Base-by-base conservation (phyloP, 2,329 filamentous ascomycete species). In the Tolypocladium capitatum region DNA sequence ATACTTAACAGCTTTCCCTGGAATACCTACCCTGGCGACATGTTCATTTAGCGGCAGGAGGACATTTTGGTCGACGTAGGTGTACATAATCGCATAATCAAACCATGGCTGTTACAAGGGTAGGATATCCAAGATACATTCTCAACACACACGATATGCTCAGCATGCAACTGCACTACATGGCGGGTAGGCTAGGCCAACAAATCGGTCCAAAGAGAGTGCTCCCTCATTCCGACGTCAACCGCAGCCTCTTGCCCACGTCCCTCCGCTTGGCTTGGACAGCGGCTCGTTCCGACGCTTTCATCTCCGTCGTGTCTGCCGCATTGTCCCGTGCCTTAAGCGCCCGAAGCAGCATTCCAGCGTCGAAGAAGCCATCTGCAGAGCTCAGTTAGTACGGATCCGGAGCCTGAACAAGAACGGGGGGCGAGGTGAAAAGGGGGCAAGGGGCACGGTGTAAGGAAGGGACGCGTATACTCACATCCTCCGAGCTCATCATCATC, bases 361-460 rank as follows among this genome's bases (percentile, higher is more conserved):
- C 89, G 63, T 97, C 91, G 68, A 97, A 97, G 73, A 97, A 96
- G 31, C 91, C 91, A 72, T 96, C 90, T 95, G 61, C n/a, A 52
- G 45, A 48, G 44, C 46, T 10, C 54, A 35, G 50, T 64, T 57
- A 64, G 67, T 16, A 13, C 24, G 28, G 24, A 42, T 42, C 16
- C 9, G 16, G 24, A 30, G 16, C n/a, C 28, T 30, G 9, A 27
- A 24, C 36, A 27, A 21, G 9, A 28, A 18, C 8, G 13, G 5
- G 21, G 24, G 9, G 16, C 24, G 18, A 41, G 38, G 8, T 10
- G 6, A n/a, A 27, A 41, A 11, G 8, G 16, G 16, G 16, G 14
- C 13, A 16, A 18, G 2, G 14, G 16, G 9, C 5, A 16, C 21
- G 21, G 14, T n/a, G 10, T 11, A 9, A 18, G 24, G 16, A 7